phyloP scores from a whole-genome alignment of 352 stramenopile genomes.

The Pythium brachiatum region DNA sequence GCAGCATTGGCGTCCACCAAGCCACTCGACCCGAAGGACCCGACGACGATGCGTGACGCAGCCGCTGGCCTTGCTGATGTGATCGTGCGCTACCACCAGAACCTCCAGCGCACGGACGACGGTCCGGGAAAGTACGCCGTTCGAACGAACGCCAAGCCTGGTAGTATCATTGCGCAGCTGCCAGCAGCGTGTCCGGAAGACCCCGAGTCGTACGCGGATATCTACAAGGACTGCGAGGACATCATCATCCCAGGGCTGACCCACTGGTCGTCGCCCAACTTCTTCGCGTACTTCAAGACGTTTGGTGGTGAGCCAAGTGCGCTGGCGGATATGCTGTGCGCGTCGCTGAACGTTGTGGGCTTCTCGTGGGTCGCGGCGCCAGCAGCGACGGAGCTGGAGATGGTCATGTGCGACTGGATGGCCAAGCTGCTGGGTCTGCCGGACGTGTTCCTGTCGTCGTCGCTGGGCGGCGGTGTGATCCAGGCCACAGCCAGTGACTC shows the following conservation, averaged over 20 bases:
- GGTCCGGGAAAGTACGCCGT: constrained; percentile 42
- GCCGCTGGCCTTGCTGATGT: constrained; percentile 49
- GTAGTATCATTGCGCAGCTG: constrained; percentile 38
- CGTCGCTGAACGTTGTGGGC: constrained; percentile 53
- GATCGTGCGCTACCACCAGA: constrained; percentile 60
- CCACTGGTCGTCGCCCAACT: constrained; percentile 66
- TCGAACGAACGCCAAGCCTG: constrained; percentile 40
- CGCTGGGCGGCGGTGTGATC: constrained; percentile 60
- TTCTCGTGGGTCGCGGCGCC: constrained; percentile 65
- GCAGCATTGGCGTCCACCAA: constrained; percentile 34
- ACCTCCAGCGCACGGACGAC: constrained; percentile 42
- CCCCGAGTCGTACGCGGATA: constrained; percentile 52
- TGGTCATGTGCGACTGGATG: constrained; percentile 71
- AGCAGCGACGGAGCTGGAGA: constrained; percentile 66
- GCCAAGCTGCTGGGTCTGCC: constrained; percentile 52
- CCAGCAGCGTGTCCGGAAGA: constrained; percentile 43
- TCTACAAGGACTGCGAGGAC: constrained; percentile 56
- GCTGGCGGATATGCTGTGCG: constrained; percentile 52
- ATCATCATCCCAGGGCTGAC: constrained; percentile 66
- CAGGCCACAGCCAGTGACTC: constrained; percentile 64
- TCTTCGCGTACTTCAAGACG: constrained; percentile 69
- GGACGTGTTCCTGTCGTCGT: constrained; percentile 50
- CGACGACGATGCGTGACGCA: constrained; percentile 39
- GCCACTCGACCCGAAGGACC: constrained; percentile 39
- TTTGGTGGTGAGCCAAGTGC: constrained; percentile 46